phyloP scores from a whole-genome alignment of 768 basidiomycete genomes.

The Multifurca ochricompacta region DNA sequence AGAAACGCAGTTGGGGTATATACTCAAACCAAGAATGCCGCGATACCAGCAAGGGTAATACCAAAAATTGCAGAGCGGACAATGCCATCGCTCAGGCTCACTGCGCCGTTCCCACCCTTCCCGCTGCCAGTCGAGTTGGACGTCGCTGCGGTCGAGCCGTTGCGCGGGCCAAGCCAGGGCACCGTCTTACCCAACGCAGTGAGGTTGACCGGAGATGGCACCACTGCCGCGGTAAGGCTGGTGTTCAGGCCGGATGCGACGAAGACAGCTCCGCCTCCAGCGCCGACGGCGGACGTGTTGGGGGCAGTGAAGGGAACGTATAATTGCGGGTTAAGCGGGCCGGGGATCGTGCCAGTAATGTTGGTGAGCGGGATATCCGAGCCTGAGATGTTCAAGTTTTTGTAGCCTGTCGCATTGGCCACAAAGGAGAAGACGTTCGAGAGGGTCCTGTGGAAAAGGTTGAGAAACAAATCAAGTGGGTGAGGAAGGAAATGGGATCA shows the following conservation, averaged over 20 bases:
- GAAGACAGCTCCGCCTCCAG: slow-evolving; percentile 38
- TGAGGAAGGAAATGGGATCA: neutral
- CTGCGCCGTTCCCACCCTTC: neutral
- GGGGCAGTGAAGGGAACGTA: slow-evolving; percentile 43
- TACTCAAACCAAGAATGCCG: neutral
- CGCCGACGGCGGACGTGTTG: slow-evolving; percentile 31
- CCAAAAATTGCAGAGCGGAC: neutral
- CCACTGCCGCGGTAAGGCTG: slow-evolving; percentile 26
- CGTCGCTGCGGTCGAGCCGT: neutral
- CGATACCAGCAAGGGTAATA: neutral
- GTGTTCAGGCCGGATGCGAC: slow-evolving; percentile 30
- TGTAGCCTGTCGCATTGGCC: slow-evolving; percentile 39
- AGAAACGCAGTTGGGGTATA: neutral
- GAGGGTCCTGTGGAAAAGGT: slow-evolving; percentile 22
- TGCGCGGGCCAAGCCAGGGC: slow-evolving; percentile 12
- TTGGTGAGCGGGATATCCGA: slow-evolving; percentile 32
- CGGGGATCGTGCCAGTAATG: slow-evolving; percentile 34
- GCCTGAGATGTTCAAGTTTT: slow-evolving; percentile 29
- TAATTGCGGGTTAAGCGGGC: slow-evolving; percentile 34
- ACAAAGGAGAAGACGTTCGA: slow-evolving; percentile 49
- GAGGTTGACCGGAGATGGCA: slow-evolving; percentile 34
- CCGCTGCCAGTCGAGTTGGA: neutral
- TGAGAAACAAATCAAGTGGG: neutral
- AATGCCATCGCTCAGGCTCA: neutral
- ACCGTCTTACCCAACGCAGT: slow-evolving; percentile 25